Evolutionary conservation across 345 rosid species (phyloP).

Genomic region (Aquilaria malaccensis): DNA sequence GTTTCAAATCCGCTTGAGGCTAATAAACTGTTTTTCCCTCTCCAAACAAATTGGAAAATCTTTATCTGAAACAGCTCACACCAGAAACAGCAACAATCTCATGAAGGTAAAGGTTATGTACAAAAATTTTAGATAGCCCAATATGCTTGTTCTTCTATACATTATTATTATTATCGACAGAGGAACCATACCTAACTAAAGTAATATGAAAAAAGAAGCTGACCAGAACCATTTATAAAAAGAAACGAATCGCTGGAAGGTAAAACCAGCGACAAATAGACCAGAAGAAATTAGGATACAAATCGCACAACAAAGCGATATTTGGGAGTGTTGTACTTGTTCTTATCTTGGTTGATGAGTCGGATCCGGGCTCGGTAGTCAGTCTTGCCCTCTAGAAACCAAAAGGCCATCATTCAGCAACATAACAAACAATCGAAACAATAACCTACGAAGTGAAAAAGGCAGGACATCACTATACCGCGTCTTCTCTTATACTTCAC

Average conservation of each 20-base stretch:
- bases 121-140: no score
- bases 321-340: slow-evolving; percentile 68
- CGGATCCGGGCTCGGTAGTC: slow-evolving; percentile 70
- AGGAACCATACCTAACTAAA: neutral
- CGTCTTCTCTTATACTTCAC: slow-evolving; percentile 70
- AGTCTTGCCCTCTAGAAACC: slow-evolving; percentile 55
- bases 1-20: no score
- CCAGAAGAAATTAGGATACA: slow-evolving; percentile 25
- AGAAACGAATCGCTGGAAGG: neutral
- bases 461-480: slow-evolving; percentile 24
- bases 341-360: slow-evolving; percentile 66
- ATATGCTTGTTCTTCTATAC: neutral
- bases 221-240: neutral
- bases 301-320: slow-evolving; percentile 65
- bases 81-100: no score
- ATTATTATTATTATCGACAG: neutral
- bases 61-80: no score
- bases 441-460: neutral
- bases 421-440: neutral
- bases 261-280: neutral
- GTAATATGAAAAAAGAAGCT: neutral
- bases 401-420: neutral
- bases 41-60: no score
- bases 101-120: no score
- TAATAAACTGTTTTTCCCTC: no score